Evolutionary conservation across 202 grass and related monocot species (phyloP).

Genomic region (Setaria italica): DNA sequence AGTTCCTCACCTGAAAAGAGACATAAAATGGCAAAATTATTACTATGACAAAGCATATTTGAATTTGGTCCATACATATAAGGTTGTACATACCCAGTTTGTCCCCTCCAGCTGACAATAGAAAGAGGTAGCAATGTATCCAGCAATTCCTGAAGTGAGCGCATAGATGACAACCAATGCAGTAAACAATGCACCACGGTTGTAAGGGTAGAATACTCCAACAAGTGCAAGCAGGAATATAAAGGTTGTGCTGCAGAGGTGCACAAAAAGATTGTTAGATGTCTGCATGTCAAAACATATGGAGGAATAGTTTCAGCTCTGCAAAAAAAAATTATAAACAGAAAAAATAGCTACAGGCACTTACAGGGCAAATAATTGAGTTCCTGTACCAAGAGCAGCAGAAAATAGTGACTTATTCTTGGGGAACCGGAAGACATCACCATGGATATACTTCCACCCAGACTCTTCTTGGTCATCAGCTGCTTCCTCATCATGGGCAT

Average conservation of each 20-base stretch:
- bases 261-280: conserved; percentile 43
- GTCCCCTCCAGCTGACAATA: conserved; percentile 92
- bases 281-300: conserved; percentile 29
- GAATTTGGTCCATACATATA: neutral
- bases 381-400: conserved; percentile 92
- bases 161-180: conserved; percentile 97
- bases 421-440: conserved; percentile 94
- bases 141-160: conserved; percentile 97
- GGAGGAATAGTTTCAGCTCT: neutral
- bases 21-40: conserved; percentile 35
- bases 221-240: conserved; percentile 96
- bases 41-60: conserved; percentile 1
- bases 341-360: neutral
- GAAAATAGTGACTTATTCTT: conserved; percentile 92
- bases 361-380: conserved; percentile 95
- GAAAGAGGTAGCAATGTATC: conserved; percentile 91
- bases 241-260: conserved; percentile 79
- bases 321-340: neutral
- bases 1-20: conserved; percentile 87
- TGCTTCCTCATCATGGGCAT: conserved; percentile 95
- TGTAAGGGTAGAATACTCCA: conserved; percentile 99
- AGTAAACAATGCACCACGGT: conserved; percentile 94
- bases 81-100: conserved; percentile 78
- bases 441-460: conserved; percentile 99
- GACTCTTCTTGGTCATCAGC: conserved; percentile 97